Conservation (phyloP, 805 yeast genomes). For the Vanderwaltozyma verrucispora region DNA sequence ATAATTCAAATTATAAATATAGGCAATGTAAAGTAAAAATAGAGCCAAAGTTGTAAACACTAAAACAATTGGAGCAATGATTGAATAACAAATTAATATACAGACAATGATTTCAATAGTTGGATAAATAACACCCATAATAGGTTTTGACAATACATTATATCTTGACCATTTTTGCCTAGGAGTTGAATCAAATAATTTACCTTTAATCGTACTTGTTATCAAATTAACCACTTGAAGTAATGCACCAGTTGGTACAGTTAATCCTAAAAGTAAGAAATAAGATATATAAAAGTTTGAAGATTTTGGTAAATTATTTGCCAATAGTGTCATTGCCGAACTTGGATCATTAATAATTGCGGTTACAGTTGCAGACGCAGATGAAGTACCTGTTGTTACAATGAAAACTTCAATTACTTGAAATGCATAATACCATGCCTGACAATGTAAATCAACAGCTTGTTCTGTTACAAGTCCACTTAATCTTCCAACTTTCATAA, state of each 20-base stretch:
- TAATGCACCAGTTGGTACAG: constrained; percentile 64
- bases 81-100: constrained; percentile 63
- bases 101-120: constrained; percentile 63
- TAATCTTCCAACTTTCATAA: constrained; percentile 63
- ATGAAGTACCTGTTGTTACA: constrained; percentile 73
- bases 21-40: constrained; percentile 48
- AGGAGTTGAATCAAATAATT: constrained; percentile 74
- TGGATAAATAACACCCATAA: constrained; percentile 81
- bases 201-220: constrained; percentile 60
- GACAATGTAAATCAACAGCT: constrained; percentile 70
- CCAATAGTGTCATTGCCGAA: constrained; percentile 63
- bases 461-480: constrained; percentile 66
- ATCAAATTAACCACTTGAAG: constrained; percentile 67
- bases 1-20: constrained; percentile 50
- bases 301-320: constrained; percentile 75
- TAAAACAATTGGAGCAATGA: constrained; percentile 65
- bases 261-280: constrained; percentile 70
- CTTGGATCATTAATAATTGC: constrained; percentile 56
- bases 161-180: constrained; percentile 82
- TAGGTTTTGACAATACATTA: constrained; percentile 51
- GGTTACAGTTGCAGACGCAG: constrained; percentile 69
- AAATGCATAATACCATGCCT: constrained; percentile 82
- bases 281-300: constrained; percentile 84
- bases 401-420: constrained; percentile 84
- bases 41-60: constrained; percentile 56